These are phyloP conservation scores for Mimosa bimucronata DNA, from an alignment of 306 rosid genomes.

Conservation along the genomic window DNA sequence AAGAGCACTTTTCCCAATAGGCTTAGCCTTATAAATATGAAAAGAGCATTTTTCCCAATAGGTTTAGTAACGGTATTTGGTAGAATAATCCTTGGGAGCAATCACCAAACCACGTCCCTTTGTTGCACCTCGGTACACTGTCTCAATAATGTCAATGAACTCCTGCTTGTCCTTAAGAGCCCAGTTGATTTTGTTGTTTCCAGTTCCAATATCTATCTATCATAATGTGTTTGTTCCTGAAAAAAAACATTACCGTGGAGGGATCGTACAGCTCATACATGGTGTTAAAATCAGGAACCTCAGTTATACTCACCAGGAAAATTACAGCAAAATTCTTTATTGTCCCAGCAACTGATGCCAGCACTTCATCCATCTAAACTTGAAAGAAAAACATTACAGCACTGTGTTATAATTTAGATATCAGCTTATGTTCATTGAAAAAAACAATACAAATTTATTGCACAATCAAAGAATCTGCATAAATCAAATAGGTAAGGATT, in stretches of 20 bases:
- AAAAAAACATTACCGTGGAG: conserved; percentile 92
- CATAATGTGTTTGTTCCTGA: conserved; percentile 97
- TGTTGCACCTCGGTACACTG: conserved; percentile 85
- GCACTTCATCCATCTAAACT: conserved; percentile 86
- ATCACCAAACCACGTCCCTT: conserved; percentile 93
- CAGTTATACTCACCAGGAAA: conserved; percentile 95
- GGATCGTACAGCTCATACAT: conserved; percentile 96
- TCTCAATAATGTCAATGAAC: conserved; percentile 88
- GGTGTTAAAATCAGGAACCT: conserved; percentile 96
- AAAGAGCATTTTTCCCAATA: no score
- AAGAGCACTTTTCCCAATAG: background rate
- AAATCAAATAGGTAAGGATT: background rate
- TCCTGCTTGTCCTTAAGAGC: conserved; percentile 98
- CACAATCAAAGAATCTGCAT: background rate
- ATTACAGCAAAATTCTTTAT: conserved; percentile 86
- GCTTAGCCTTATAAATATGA: no score
- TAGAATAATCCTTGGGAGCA: conserved; percentile 95
- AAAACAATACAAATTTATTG: background rate
- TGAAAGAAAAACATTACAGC: conserved; percentile 12
- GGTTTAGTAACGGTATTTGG: conserved; percentile 90
- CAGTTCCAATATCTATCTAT: conserved; percentile 96
- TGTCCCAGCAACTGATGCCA: conserved; percentile 89
- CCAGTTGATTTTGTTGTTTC: conserved; percentile 97
- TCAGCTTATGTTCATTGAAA: background rate
- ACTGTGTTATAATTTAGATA: background rate